Percentiles rank a stretch among this genome's conserved stretches.
phyloP scores from a whole-genome alignment of 2,329 filamentous ascomycete genomes.

The Xenoacremonium recifei region DNA sequence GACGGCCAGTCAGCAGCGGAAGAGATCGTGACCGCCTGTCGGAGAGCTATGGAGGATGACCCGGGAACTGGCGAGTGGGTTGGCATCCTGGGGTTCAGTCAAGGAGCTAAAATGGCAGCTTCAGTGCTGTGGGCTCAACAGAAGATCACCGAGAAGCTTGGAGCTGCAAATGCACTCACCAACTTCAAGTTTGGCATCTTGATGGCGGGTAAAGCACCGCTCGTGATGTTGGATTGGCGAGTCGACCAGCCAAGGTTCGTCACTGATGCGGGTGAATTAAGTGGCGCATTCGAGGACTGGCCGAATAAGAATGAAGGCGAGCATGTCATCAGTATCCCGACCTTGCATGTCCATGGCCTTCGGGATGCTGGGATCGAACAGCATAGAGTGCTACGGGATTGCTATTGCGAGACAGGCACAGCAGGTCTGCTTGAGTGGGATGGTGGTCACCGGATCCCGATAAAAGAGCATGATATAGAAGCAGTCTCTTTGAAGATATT shows the following conservation, averaged over 20 bases:
- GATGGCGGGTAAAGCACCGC: conserved; percentile 33
- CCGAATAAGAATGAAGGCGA: conserved; percentile 48
- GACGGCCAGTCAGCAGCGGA: conserved; percentile 43
- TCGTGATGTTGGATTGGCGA: conserved; percentile 35
- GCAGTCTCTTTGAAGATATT: conserved; percentile 25
- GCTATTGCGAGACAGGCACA: conserved; percentile 58
- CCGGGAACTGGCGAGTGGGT: conserved; percentile 57
- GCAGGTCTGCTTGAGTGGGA: conserved; percentile 69
- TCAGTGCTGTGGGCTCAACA: conserved; percentile 64
- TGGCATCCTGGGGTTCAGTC: conserved; percentile 63
- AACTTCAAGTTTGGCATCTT: conserved; percentile 35
- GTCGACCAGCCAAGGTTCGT: conserved; percentile 52
- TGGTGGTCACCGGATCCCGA: conserved; percentile 67
- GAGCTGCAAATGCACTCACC: conserved; percentile 17
- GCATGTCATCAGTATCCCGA: conserved; percentile 32
- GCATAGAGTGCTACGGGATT: conserved; percentile 45
- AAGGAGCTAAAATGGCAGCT: conserved; percentile 61
- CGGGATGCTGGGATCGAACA: conserved; percentile 61
- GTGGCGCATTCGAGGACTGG: conserved; percentile 24
- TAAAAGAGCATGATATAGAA: conserved; percentile 67
- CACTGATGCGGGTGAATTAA: conserved; percentile 20
- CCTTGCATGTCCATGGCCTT: conserved; percentile 44
- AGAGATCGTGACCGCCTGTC: conserved; percentile 39
- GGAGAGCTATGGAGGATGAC: conserved; percentile 51
- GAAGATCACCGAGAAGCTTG: conserved; percentile 40